phyloP scores from a whole-genome alignment of 1,139 yeast genomes.

The Zygosaccharomyces sapae region DNA sequence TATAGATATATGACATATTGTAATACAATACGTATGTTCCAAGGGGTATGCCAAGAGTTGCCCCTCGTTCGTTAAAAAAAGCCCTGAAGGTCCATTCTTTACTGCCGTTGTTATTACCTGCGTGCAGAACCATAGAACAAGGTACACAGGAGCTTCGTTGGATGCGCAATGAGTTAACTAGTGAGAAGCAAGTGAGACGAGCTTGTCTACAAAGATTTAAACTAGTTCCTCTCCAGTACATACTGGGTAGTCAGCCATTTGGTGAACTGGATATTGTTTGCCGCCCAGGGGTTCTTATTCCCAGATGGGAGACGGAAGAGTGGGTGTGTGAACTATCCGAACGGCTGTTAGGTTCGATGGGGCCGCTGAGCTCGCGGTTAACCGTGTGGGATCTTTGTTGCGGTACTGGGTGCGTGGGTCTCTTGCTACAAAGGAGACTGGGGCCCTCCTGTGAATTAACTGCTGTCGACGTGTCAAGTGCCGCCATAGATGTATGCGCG shows the following conservation, averaged over 20 bases:
- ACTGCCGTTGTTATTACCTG: conserved; percentile 35
- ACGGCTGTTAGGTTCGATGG: background rate
- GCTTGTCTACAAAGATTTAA: conserved; percentile 42
- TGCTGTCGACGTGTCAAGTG: conserved; percentile 59
- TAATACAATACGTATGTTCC: too few relatives aligned
- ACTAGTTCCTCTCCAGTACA: conserved; percentile 72
- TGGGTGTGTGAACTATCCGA: conserved; percentile 56
- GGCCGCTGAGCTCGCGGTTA: conserved; percentile 4
- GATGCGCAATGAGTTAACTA: conserved; percentile 40
- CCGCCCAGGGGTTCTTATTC: conserved; percentile 67
- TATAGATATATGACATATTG: too few relatives aligned
- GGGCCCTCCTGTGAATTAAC: conserved; percentile 28
- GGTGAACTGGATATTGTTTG: conserved; percentile 63
- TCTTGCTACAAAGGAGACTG: conserved; percentile 45
- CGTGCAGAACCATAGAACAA: conserved; percentile 35
- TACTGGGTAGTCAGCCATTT: conserved; percentile 84
- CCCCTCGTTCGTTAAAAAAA: conserved; percentile 16
- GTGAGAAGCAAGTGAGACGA: conserved; percentile 22
- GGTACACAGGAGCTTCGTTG: conserved; percentile 48
- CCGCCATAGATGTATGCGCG: conserved; percentile 50
- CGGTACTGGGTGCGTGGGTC: conserved; percentile 85
- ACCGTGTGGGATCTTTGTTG: conserved; percentile 71
- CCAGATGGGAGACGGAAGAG: conserved; percentile 95
- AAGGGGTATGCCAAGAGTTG: conserved; percentile 15
- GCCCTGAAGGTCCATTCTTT: conserved; percentile 15